Evolutionary conservation across 441 rosid species (phyloP), one percentile per base, ranked within the genome.

Genomic region (Manihot esculenta): DNA sequence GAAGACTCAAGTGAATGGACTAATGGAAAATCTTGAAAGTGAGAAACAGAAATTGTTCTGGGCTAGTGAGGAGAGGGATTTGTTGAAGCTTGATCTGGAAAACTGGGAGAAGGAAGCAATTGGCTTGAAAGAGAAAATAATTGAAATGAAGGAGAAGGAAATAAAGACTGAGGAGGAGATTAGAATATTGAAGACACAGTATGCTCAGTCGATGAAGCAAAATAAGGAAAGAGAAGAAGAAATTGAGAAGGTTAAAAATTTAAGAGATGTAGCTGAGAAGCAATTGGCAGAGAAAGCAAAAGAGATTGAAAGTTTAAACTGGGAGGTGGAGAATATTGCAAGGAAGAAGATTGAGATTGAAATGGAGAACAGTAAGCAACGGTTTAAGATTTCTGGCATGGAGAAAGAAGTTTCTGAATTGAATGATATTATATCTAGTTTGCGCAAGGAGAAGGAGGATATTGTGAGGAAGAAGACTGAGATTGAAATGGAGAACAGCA

Each of bases 61-160:
- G 79, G 81, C 65, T 68, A 53, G 57, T 44, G 5, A 62, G 41
- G 91, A 86, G 77, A 83, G 79, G 74, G 85, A 84, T 62, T 30
- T 51, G 18, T 48, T 76, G 15, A 74, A 44, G 81, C 42, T 33
- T 47, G 80, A 81, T 41, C 17, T 79, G n/a, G 68, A 69, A 54
- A 44, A 58, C n/a, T 72, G 59, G 79, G 71, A 69, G 55, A 55
- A 62, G 63, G 88, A 84, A 70, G 79, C 57, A 8, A 69, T 53
- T 57, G 74, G 54, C 66, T 62, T 87, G 78, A 79, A 62, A 54
- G 75, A 42, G 49, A 80, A 23, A 41, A 60, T 85, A 63, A 9
- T 50, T 62, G 78, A 61, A 62, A 70, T 87, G 78, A 86, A 83
- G 81, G 55, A 66, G 55, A 76, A 30, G 45, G 79, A 79, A 65